Base-by-base conservation (phyloP, 1,139 yeast species). In the Taphrina communis region DNA sequence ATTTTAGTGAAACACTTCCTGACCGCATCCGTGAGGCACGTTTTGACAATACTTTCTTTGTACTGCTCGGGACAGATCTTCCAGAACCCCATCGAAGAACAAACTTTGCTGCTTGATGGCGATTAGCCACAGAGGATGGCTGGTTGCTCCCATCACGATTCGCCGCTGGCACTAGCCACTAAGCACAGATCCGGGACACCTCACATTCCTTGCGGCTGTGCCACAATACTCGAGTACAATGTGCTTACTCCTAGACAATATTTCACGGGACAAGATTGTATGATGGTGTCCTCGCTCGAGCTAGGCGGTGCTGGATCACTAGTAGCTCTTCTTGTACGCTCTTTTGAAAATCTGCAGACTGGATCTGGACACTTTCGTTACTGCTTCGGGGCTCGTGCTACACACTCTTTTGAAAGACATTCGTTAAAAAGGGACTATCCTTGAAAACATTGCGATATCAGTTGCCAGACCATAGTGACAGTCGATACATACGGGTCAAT, bases 161-260 rank as follows among this genome's bases (percentile, higher is more conserved):
- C n/a, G 48, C 53, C 36, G 6, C 2, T 8, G 53, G 21, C 53
- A 50, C 36, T 21, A 50, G 53, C 53, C 53, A 50, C 53, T n/a
- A 35, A 21, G 36, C 53, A 50, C 53, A 50, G 53, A 50, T 50
- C 53, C 53, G 36, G 53, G n/a, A 50, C 53, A 50, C 53, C 53
- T 50, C 53, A 50, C 53, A 50, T 50, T 50, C 53, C 53, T 11
- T 35, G 36, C 11, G 53, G 53, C 53, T 50, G 53, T 50, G 53
- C 53, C 53, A 50, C 53, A 50, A 21, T 21, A 21, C 8, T 21
- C 31, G 31, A 50, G 53, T 25, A 21, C 53, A 50, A 50, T 21
- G 35, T 8, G 14, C 6, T 19, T 50, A 9, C 53, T 50, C 53
- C 53, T 50, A 21, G 48, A 44, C 53, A 25, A 21, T 50, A 17